Base-by-base conservation (phyloP, 2,329 filamentous ascomycete genomes). In the Cladosporium halotolerans region DNA sequence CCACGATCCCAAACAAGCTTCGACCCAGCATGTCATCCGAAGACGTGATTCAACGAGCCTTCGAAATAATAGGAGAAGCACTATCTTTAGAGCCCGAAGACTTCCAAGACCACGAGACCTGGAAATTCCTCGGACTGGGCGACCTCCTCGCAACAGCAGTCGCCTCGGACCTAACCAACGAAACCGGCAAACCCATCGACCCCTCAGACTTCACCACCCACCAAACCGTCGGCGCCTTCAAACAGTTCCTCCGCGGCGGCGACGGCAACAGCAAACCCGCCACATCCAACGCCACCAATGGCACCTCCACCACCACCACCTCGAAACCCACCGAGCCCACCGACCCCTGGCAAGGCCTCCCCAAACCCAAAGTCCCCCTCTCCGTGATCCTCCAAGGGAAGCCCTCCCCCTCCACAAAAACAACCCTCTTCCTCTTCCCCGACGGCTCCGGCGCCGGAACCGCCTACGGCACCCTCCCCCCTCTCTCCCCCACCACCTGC, bases 381-480 rank as follows among this genome's bases (percentile, higher is more conserved):
- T 79, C 80, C n/a, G 73, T 81, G 59, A 72, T 78, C 19, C 76
- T 81, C 55, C 76, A 81, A 63, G 79, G 79, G 34, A 81, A 74
- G 59, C 76, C 79, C 3, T 80, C 74, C 64, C 74, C 70, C 55
- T 28, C 23, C 4, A 79, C 79, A 19, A 77, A 74, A 51, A 76
- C 80, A 68, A 77, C 76, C 62, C 70, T 78, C 60, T 78, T 77
- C 66, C 71, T 78, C 58, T 60, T 78, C 19, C 76, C 76, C 40
- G 76, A 78, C 70, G 77, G 68, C 57, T 81, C 72, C 57, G 77
- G 84, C 72, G 65, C 80, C 51, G 83, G 84, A 9, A 86, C 83
- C n/a, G 85, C 82, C 1, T 87, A 87, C 70, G 79, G 79, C 51
- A 77, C 76, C 59, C 80, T 83, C 43, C 74, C 78, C 36, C 77